Evolutionary conservation across 148 eudicot genomes (phyloP).

Genomic region (Pharnaceum exiguum): DNA sequence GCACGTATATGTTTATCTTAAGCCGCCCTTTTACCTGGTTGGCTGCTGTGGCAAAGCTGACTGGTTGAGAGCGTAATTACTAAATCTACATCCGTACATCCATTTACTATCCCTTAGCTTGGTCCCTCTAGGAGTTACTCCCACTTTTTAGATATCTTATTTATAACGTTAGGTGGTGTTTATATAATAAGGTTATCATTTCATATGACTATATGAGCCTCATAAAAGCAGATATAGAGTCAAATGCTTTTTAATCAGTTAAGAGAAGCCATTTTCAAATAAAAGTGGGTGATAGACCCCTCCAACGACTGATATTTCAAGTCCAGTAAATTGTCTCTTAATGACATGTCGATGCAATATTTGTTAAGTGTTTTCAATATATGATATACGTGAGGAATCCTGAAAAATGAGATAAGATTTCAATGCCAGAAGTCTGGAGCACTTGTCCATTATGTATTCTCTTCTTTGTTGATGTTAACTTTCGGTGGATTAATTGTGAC

Average conservation of each 20-base stretch:
- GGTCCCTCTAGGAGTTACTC: constrained; percentile 3
- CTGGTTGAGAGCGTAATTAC: constrained; percentile 14
- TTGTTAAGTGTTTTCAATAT: neutral
- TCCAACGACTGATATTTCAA: constrained; percentile 9
- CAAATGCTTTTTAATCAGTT: constrained; percentile 22
- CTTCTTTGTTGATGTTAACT: constrained; percentile 16
- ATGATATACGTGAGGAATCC: neutral
- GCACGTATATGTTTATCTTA: constrained; percentile 10
- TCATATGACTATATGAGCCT: constrained; percentile 1
- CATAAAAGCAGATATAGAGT: constrained; percentile 8
- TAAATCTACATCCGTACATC: constrained; percentile 11
- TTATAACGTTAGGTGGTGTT: constrained; percentile 2
- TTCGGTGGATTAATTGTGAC: too few relatives aligned
- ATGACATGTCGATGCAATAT: constrained; percentile 10
- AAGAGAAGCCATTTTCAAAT: constrained; percentile 7
- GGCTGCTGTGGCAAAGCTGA: neutral
- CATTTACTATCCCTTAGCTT: constrained; percentile 7
- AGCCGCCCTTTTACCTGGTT: constrained; percentile 16
- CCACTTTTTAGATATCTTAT: constrained; percentile 13
- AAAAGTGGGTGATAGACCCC: constrained; percentile 2
- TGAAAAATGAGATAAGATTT: constrained; percentile 11
- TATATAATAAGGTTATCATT: constrained; percentile 12
- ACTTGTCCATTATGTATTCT: constrained; percentile 6
- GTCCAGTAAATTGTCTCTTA: constrained; percentile 7
- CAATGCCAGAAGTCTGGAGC: neutral